A percentile compares a stretch with the other conserved stretches of the same genome.
Conservation (phyloP, 805 yeast species). For the Scheffersomyces spartinae region DNA sequence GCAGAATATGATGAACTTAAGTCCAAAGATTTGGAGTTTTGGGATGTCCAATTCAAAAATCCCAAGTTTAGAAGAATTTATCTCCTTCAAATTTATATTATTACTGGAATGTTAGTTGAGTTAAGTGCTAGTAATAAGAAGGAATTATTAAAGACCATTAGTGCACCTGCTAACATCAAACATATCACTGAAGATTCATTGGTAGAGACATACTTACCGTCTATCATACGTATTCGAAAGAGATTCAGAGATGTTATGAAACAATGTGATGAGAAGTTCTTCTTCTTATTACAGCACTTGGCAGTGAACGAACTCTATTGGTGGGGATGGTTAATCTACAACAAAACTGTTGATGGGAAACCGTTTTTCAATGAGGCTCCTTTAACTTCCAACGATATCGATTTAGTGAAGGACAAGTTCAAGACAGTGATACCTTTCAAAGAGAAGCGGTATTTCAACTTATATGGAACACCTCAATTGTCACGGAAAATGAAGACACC, state of each 20-base stretch:
- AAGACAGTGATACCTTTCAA: constrained; percentile 5
- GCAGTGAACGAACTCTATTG: constrained; percentile 18
- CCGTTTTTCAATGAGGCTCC: constrained; percentile 16
- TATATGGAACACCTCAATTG: constrained; percentile 30
- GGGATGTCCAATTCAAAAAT: constrained; percentile 14
- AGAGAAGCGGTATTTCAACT: constrained; percentile 26
- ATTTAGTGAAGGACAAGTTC: constrained; percentile 1
- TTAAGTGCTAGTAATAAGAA: constrained; percentile 12
- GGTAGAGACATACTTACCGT: too few relatives aligned
- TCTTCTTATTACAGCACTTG: constrained; percentile 16
- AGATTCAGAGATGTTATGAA: constrained; percentile 9
- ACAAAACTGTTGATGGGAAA: constrained; percentile 15
- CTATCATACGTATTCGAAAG: too few relatives aligned
- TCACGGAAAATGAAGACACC: constrained; percentile 25
- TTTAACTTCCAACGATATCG: too few relatives aligned
- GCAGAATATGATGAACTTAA: constrained; percentile 7
- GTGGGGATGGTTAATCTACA: constrained; percentile 31
- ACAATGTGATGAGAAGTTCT: constrained; percentile 17
- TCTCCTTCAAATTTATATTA: constrained; percentile 19
- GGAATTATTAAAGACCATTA: constrained; percentile 9
- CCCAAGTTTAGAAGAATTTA: constrained; percentile 15
- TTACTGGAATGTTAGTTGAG: constrained; percentile 19
- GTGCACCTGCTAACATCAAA: constrained; percentile 18
- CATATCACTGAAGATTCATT: constrained; percentile 24
- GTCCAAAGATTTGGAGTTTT: constrained; percentile 13